phyloP scores from a whole-genome alignment of 805 yeast genomes.

The Lipomyces orientalis region DNA sequence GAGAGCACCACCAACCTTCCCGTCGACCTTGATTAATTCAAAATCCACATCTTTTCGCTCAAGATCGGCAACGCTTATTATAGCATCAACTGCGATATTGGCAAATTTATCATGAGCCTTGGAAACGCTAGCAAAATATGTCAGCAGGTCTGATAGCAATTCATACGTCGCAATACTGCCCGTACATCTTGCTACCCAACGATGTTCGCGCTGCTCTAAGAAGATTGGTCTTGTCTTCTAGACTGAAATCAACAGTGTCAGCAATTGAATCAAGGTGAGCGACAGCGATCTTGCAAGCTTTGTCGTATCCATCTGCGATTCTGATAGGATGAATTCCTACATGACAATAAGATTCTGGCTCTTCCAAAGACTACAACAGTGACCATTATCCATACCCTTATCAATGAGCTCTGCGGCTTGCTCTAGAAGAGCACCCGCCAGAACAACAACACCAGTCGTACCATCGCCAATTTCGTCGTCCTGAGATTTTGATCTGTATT shows the following conservation, averaged over 20 bases:
- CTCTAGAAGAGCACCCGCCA: conserved; percentile 92
- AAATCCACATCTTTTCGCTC: conserved; percentile 95
- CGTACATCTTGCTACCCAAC: conserved; percentile 80
- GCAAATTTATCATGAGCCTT: conserved; percentile 94
- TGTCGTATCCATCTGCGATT: conserved; percentile 96
- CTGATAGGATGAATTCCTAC: conserved; percentile 93
- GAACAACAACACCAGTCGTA: conserved; percentile 97
- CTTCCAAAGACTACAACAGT: not conserved
- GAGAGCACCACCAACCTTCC: conserved; percentile 92
- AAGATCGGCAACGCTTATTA: conserved; percentile 86
- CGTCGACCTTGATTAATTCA: conserved; percentile 93
- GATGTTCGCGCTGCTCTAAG: conserved; percentile 94
- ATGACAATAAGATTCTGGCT: not conserved
- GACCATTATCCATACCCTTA: conserved; percentile 49
- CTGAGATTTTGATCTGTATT: conserved; percentile 71
- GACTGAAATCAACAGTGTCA: conserved; percentile 62
- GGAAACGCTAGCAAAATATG: conserved; percentile 58
- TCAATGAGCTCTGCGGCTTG: conserved; percentile 94
- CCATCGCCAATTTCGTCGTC: conserved; percentile 99
- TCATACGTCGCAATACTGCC: not conserved
- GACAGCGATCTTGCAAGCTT: conserved; percentile 92
- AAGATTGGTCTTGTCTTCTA: conserved; percentile 57
- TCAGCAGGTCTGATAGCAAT: not conserved
- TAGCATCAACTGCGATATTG: conserved; percentile 96
- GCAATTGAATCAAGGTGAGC: conserved; percentile 74